Conservation (phyloP, 2,329 filamentous ascomycete genomes). For the Teratosphaeria nubilosa region DNA sequence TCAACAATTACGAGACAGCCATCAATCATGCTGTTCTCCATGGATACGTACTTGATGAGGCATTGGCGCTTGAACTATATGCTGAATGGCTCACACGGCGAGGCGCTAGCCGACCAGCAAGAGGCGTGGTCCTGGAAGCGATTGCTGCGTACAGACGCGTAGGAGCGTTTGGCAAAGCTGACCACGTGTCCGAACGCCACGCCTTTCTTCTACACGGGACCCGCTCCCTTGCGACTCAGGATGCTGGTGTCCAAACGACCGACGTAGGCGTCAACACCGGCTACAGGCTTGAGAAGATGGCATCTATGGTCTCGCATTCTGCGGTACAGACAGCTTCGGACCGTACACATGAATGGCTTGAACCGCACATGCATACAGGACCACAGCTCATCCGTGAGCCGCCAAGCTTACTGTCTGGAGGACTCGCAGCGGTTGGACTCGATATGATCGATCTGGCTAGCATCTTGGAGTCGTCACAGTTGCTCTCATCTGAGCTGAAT, state of each 20-base stretch:
- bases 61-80: conserved; percentile 62
- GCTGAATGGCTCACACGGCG: conserved; percentile 59
- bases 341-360: conserved; percentile 39
- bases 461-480: conserved; percentile 67
- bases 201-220: conserved; percentile 56
- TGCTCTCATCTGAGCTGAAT: conserved; percentile 68
- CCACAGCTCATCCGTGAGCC: conserved; percentile 23
- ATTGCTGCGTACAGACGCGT: conserved; percentile 58
- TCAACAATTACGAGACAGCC: conserved; percentile 58
- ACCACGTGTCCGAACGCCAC: conserved; percentile 58
- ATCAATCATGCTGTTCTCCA: conserved; percentile 63
- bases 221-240: conserved; percentile 48
- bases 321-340: conserved; percentile 32
- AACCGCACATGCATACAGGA: conserved; percentile 31
- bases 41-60: conserved; percentile 60
- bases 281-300: conserved; percentile 35
- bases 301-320: conserved; percentile 33
- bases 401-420: conserved; percentile 36
- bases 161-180: conserved; percentile 59
- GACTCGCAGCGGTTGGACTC: conserved; percentile 55
- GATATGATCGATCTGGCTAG: conserved; percentile 77
- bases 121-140: conserved; percentile 57
- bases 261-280: conserved; percentile 27
- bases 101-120: conserved; percentile 56
- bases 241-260: conserved; percentile 61